Conservation (phyloP, 139 green algal species). For the Eudorina sp. region DNA sequence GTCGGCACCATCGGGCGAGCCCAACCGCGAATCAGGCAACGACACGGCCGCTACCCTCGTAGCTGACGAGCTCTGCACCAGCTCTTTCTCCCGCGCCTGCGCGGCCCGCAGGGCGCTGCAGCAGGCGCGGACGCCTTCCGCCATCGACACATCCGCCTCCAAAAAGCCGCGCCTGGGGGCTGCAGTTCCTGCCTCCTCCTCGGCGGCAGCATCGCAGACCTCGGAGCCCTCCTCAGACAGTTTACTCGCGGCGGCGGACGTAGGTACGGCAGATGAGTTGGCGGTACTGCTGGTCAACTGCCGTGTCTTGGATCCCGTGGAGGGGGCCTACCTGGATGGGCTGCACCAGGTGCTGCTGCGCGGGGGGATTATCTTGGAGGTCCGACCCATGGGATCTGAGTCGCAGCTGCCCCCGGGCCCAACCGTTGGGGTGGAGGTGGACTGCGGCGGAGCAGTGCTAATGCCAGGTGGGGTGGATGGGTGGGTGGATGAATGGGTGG, state of each 20-base stretch:
- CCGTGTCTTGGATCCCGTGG: background rate
- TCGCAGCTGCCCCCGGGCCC: background rate
- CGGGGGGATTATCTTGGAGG: background rate
- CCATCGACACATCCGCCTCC: background rate
- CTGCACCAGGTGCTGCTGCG: background rate
- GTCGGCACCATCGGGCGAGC: background rate
- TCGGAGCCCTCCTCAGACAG: no score
- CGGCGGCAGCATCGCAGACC: no score
- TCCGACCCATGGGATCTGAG: background rate
- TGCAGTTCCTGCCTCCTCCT: background rate
- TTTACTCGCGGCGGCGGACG: no score
- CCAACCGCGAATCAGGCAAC: background rate
- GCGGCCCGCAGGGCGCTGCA: background rate
- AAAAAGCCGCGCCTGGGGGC: conserved; percentile 1
- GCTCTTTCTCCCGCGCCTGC: background rate
- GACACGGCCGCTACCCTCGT: background rate
- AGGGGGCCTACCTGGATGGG: background rate
- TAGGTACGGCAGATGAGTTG: no score
- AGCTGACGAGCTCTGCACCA: background rate
- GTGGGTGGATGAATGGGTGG: no score
- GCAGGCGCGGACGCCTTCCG: background rate
- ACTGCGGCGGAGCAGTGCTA: conserved; percentile 30
- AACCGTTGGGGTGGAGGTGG: conserved; percentile 5
- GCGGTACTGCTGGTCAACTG: conserved; percentile 12
- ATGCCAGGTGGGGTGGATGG: conserved; percentile 46